Evolutionary conservation across 164 flowering plant genomes (phyloP), one percentile per base, ranked within the genome.

Genomic region (Echeveria elegans): DNA sequence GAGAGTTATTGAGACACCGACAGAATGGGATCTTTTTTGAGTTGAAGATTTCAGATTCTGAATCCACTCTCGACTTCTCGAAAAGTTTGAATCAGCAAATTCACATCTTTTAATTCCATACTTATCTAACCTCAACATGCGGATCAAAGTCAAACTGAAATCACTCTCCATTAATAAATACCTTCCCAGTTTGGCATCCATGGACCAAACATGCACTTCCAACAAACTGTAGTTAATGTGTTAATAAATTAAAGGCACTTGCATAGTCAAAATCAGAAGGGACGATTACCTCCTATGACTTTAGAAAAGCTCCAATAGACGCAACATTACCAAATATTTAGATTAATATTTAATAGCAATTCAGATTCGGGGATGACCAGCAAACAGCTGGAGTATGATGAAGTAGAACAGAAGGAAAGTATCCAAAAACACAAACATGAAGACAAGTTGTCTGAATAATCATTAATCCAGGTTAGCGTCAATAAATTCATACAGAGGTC

Each of bases 221-320:
- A 7, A 21, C 58, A 52, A 43, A 52, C 58, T 23, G 29, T 23
- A 21, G 58, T 52, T 21, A 52, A 52, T 52, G 58, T 52, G n/a
- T n/a, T n/a, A n/a, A n/a, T 52, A 52, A 52, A 8, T 28, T 52
- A 52, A 52, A 48, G 58, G 28, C 58, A 52, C 58, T 52, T n/a
- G 1, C 12, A 52, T 52, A 21, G 21, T 52, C 28, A 8, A 23
- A 21, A 52, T 6, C 3, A n/a, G 24, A 48, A n/a, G 2, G 11
- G 26, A 48, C 56, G 5, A 48, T 48, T 48, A n/a, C 3, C 15
- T 43, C 24, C 6, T 24, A 48, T 48, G 56, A 48, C 56, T 48
- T 48, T n/a, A 2, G 26, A 48, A 48, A 19, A 48, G 8, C 56
- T 48, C 56, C 56, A 48, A 48, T 19, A 21, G 24, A n/a, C 24